Evolutionary conservation across 2,329 filamentous ascomycete species (phyloP).

Genomic region (Clarireedia hainanense): DNA sequence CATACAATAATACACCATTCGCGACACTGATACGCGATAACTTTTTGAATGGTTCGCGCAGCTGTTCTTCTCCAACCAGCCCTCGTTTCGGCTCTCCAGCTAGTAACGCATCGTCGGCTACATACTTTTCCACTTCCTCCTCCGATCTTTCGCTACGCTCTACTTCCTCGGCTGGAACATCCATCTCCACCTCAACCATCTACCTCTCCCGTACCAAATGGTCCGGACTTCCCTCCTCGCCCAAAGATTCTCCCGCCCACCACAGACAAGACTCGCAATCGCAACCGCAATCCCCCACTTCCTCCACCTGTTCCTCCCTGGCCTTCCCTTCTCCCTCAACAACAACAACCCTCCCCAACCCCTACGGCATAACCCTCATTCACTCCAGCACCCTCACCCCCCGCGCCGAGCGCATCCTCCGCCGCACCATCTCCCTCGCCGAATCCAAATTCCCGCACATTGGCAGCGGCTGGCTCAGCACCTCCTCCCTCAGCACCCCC

Average conservation of each 20-base stretch:
- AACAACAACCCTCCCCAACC: slow-evolving; percentile 27
- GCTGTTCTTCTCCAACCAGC: slow-evolving; percentile 4
- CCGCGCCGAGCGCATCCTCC: slow-evolving; percentile 41
- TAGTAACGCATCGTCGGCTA: slow-evolving; percentile 10
- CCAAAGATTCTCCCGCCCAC: slow-evolving; percentile 13
- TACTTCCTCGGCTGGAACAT: slow-evolving; percentile 7
- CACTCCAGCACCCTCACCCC: slow-evolving; percentile 39
- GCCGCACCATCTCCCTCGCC: slow-evolving; percentile 43
- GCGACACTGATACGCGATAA: slow-evolving; percentile 1
- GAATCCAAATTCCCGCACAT: slow-evolving; percentile 39
- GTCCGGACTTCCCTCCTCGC: slow-evolving; percentile 20
- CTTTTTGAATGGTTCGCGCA: not conserved
- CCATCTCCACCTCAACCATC: slow-evolving; percentile 8
- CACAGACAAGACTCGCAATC: not conserved
- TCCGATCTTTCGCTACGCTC: slow-evolving; percentile 8
- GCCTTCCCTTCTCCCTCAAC: slow-evolving; percentile 24
- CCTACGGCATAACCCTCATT: slow-evolving; percentile 42
- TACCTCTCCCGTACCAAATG: slow-evolving; percentile 19
- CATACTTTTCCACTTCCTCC: slow-evolving; percentile 3
- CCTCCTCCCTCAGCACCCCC: slow-evolving; percentile 34
- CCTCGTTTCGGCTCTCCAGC: slow-evolving; percentile 10
- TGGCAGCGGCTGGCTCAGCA: slow-evolving; percentile 25
- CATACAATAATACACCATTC: slow-evolving; percentile 12
- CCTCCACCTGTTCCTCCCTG: slow-evolving; percentile 10
- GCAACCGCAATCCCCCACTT: not conserved